Evolutionary conservation across 768 basidiomycete genomes (phyloP), one percentile per base, ranked within the genome.

Genomic region (Agaricus sinodeliciosus): DNA sequence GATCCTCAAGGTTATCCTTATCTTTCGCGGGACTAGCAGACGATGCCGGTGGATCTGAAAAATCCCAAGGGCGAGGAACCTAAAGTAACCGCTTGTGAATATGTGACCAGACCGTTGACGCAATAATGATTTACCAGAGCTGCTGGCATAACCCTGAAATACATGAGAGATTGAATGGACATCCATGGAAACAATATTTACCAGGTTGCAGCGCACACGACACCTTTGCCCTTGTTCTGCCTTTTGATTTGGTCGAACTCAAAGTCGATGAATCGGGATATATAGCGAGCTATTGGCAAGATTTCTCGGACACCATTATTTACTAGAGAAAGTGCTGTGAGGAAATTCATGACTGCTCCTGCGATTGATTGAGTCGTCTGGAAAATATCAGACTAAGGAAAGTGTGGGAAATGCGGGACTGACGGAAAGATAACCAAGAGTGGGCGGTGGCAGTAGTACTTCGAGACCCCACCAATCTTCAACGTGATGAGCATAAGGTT

Each of bases 381-480:
- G 28, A 43, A 19, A 41, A 44, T n/a, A 19, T 34, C 27, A 18
- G 18, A 19, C 7, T 13, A 18, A 15, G 11, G 12, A n/a, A 8
- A 6, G 28, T 41, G 15, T 18, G 9, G 15, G 15, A 19, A 18
- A 7, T 19, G 45, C 25, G 40, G 45, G n/a, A 71, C 82, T 51
- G 46, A 84, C 82, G 42, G 68, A 64, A 16, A 94, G 75, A 61
- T 81, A 78, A 26, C 62, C 63, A 34, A 94, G 60, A 1, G 88
- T 79, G 0, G 89, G 78, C 16, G 83, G 78, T 3, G 92, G 91
- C 25, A 94, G 72, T 34, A 82, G 75, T 0, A 93, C 51, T 62
- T 94, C 91, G 11, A 90, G 71, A 12, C 91, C 91, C 91, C 91
- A 94, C 91, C 91, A 93, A 66, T 92, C 90, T 92, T 31, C 25